A percentile compares a stretch with the other conserved stretches of the same genome.
phyloP scores from a whole-genome alignment of 768 basidiomycete species.

The Boletellus emodensis region DNA sequence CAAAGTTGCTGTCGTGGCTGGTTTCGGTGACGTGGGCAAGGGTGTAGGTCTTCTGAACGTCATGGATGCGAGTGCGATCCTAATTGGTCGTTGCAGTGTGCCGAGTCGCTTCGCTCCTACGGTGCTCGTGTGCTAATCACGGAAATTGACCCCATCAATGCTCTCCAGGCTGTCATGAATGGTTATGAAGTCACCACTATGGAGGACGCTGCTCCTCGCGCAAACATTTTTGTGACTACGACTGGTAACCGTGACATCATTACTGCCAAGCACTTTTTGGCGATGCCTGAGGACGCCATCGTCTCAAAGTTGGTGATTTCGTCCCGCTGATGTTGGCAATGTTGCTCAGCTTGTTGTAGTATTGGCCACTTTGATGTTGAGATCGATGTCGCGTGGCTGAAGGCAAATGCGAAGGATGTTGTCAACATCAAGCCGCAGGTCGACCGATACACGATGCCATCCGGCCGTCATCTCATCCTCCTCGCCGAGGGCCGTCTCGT shows the following conservation, averaged over 20 bases:
- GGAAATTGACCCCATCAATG: constrained; percentile 99
- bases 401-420: constrained; percentile 77
- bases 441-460: constrained; percentile 91
- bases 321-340: background rate
- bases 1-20: constrained; percentile 98
- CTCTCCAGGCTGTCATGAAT: constrained; percentile 99
- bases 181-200: constrained; percentile 98
- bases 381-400: constrained; percentile 98
- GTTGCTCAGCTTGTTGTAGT: constrained; percentile 35
- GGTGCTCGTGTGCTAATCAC: constrained; percentile 95
- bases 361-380: constrained; percentile 86
- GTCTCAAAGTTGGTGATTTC: constrained; percentile 81
- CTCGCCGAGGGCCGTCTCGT: constrained; percentile 99
- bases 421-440: constrained; percentile 99
- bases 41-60: constrained; percentile 60
- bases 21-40: constrained; percentile 99
- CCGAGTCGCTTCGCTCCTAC: constrained; percentile 95
- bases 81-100: constrained; percentile 59
- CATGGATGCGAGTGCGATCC: background rate
- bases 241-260: constrained; percentile 99
- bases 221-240: constrained; percentile 95
- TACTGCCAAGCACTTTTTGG: constrained; percentile 82
- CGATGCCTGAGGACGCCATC: constrained; percentile 97
- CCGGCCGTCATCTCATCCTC: constrained; percentile 92
- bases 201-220: constrained; percentile 89